Evolutionary conservation across 2,329 filamentous ascomycete genomes (phyloP), one percentile per base, ranked within the genome.

Genomic region (Aspergillus proliferans): DNA sequence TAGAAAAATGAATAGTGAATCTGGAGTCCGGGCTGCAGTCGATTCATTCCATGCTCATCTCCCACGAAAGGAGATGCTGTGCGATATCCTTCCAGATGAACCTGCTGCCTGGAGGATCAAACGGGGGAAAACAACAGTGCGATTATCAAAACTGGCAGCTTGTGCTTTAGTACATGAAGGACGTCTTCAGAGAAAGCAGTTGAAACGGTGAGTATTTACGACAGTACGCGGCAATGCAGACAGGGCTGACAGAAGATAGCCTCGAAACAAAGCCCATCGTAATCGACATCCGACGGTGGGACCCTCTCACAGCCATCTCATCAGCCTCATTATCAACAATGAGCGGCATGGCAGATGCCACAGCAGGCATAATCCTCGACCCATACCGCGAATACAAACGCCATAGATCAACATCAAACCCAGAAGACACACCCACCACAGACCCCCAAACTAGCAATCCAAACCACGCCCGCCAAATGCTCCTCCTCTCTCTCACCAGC

Each of bases 41-140:
- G 61, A 70, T 30, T 71, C 66, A 2, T 78, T 79, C 51, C 73
- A 78, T 54, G 68, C 56, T 5, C 53, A 67, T 43, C 49, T 68
- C 2, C 62, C 61, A 0, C 6, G 58, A 2, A 53, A 60, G 1
- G 34, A 49, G 18, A 61, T 66, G 55, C 49, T 54, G 8, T 69
- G 63, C 47, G 47, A 48, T 26, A 24, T 66, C 1, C 45, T 61
- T 9, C 59, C 59, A 1, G 47, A 53, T 4, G 59, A 62, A 9
- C 50, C 63, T 2, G 68, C 69, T 3, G 57, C 55, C 0, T 70
- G 64, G 66, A 33, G 19, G 6, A 60, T 57, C 36, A 53, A 45
- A 7, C 54, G 50, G 26, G 38, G 38, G n/a, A 34, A 10, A 36
- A 52, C 8, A 14, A 41, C 44, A 6, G 2, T 64, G 1, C 46